Conservation (phyloP, 2,329 filamentous ascomycete genomes). For the Daldinia sp. region DNA sequence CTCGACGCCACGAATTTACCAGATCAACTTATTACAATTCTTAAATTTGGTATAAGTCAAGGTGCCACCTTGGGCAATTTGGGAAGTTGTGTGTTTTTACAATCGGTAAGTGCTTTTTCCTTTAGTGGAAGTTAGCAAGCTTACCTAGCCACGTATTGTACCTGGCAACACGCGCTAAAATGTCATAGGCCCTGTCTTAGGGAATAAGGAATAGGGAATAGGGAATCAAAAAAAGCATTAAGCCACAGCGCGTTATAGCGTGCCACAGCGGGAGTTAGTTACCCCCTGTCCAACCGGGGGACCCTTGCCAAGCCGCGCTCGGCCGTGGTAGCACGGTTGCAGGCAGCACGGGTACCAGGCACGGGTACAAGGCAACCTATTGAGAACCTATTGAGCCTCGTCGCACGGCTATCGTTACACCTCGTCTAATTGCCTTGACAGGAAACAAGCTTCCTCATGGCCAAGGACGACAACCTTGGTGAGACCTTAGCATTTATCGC, state of each 20-base stretch:
- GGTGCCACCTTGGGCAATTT: not conserved
- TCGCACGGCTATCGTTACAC: constrained; percentile 31
- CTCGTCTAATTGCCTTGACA: constrained; percentile 12
- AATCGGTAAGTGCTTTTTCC: too few relatives aligned
- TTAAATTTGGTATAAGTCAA: not conserved
- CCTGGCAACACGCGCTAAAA: not conserved
- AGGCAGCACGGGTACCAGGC: too few relatives aligned
- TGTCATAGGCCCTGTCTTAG: not conserved
- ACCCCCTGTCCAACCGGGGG: constrained; percentile 2
- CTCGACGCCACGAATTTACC: not conserved
- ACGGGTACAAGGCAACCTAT: too few relatives aligned
- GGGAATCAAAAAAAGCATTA: constrained; percentile 7
- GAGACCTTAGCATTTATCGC: constrained; percentile 30
- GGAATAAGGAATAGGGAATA: not conserved
- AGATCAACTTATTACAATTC: not conserved
- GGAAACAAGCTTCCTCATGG: constrained; percentile 18
- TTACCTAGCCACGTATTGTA: not conserved
- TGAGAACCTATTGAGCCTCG: constrained; percentile 26
- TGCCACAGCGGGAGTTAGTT: constrained; percentile 23
- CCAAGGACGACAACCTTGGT: constrained; percentile 43
- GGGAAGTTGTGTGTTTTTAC: too few relatives aligned
- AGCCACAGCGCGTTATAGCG: constrained; percentile 12
- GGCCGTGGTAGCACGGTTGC: not conserved
- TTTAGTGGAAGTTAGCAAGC: too few relatives aligned
- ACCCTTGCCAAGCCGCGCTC: constrained; percentile 8